Conservation (phyloP, 371 early-diverging fungal species). For the Nosema bombycis region DNA sequence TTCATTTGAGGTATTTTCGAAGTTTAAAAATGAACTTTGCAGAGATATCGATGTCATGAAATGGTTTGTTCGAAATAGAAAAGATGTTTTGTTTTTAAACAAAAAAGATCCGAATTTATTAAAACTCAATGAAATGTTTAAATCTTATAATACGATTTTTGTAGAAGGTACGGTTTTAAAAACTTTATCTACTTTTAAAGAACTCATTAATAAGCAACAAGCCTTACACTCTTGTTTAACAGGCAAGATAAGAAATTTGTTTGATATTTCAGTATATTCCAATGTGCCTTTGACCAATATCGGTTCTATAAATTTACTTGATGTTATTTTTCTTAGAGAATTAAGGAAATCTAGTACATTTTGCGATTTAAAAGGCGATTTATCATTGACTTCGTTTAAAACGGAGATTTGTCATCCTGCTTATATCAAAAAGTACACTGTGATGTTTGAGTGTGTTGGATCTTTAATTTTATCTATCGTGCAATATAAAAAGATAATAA, state of each 20-base stretch:
- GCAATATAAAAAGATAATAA: slow-evolving; percentile 38
- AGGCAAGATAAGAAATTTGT: not conserved
- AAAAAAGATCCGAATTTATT: slow-evolving; percentile 9
- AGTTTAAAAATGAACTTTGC: not conserved
- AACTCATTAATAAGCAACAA: slow-evolving; percentile 19
- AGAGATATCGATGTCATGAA: not conserved
- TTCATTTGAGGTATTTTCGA: not conserved
- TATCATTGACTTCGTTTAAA: not conserved
- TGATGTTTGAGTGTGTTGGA: slow-evolving; percentile 46
- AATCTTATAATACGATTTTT: not conserved
- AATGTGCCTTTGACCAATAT: slow-evolving; percentile 54
- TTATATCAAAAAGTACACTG: slow-evolving; percentile 21
- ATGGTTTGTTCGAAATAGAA: not conserved
- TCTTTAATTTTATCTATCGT: slow-evolving; percentile 52
- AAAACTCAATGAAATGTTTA: not conserved
- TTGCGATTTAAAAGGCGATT: not conserved
- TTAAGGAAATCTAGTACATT: slow-evolving; percentile 18
- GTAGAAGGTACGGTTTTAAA: not conserved
- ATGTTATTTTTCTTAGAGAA: slow-evolving; percentile 41
- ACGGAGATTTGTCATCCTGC: slow-evolving; percentile 40
- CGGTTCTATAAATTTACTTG: slow-evolving; percentile 40
- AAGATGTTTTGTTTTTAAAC: slow-evolving; percentile 1
- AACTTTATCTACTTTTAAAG: not conserved
- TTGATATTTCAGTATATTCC: slow-evolving; percentile 18
- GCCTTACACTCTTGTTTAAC: slow-evolving; percentile 28